Conservation (phyloP, 345 rosid species). For the Luvunga scandens region DNA sequence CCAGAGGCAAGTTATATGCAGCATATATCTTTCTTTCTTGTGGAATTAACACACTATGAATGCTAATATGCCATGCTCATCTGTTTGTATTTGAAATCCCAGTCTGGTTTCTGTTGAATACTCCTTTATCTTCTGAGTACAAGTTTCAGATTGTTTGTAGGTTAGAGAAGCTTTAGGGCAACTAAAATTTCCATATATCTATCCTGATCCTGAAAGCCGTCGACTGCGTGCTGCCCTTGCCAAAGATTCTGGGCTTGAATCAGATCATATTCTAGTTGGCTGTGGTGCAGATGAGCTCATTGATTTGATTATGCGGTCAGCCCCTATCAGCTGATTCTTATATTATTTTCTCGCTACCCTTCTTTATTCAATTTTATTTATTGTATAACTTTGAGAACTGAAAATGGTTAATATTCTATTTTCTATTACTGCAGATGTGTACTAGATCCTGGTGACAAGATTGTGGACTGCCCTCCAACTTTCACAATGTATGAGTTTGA, state of each 20-base stretch:
- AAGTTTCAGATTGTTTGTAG: constrained; percentile 53
- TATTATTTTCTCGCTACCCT: not conserved
- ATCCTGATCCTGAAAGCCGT: constrained; percentile 92
- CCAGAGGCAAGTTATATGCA: constrained; percentile 70
- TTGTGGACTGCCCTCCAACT: constrained; percentile 96
- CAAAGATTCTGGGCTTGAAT: constrained; percentile 79
- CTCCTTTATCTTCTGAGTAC: constrained; percentile 20
- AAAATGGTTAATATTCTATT: not conserved
- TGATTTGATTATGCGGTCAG: constrained; percentile 95
- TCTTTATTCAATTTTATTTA: not conserved
- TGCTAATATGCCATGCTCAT: not conserved
- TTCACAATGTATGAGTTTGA: constrained; percentile 98
- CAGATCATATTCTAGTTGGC: constrained; percentile 84
- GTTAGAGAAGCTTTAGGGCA: constrained; percentile 87
- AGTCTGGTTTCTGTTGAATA: not conserved
- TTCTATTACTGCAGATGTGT: constrained; percentile 55
- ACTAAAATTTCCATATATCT: constrained; percentile 80
- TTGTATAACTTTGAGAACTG: not conserved
- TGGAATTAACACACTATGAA: not conserved
- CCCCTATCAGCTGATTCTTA: constrained; percentile 1
- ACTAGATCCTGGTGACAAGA: constrained; percentile 95
- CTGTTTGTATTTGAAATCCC: not conserved
- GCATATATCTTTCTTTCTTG: not conserved
- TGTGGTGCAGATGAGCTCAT: constrained; percentile 98
- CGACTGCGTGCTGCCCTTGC: constrained; percentile 81